phyloP scores from a whole-genome alignment of 257 asterid genomes.

The Haberlea rhodopensis region DNA sequence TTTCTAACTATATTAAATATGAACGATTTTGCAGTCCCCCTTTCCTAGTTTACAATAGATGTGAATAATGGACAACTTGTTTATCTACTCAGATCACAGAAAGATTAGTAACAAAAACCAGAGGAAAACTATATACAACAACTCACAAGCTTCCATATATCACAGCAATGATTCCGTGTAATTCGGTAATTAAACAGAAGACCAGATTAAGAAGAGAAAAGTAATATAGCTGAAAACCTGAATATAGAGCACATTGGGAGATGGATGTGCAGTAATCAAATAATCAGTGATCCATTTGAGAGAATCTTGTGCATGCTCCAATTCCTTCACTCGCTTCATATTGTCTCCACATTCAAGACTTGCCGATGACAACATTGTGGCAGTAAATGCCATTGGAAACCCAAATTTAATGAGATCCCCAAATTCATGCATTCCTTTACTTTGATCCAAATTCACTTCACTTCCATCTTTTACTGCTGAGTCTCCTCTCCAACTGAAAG shows the following conservation, averaged over 20 bases:
- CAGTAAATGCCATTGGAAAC: conserved; percentile 71
- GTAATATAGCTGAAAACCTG: conserved; percentile 39
- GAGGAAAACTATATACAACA: too few species aligned
- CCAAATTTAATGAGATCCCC: conserved; percentile 65
- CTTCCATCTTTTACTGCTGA: conserved; percentile 56
- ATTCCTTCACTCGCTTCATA: conserved; percentile 38
- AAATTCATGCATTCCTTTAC: conserved; percentile 64
- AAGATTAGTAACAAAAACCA: too few species aligned
- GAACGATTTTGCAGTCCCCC: too few species aligned
- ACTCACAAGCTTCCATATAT: too few species aligned
- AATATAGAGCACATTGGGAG: conserved; percentile 44
- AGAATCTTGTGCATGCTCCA: conserved; percentile 42
- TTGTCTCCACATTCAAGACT: conserved; percentile 48
- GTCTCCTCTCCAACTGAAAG: conserved; percentile 66
- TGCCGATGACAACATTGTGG: conserved; percentile 63
- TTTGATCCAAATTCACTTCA: conserved; percentile 47
- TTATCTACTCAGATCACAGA: too few species aligned
- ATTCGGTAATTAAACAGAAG: too few species aligned
- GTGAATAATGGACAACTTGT: too few species aligned
- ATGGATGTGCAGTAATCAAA: conserved; percentile 63
- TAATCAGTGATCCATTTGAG: conserved; percentile 61
- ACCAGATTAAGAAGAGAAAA: too few species aligned
- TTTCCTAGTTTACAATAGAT: too few species aligned
- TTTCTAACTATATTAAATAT: too few species aligned
- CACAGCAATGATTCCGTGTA: too few species aligned